Base-by-base conservation (phyloP, 495 filamentous ascomycete species). In the Lasiosphaeria ovina region DNA sequence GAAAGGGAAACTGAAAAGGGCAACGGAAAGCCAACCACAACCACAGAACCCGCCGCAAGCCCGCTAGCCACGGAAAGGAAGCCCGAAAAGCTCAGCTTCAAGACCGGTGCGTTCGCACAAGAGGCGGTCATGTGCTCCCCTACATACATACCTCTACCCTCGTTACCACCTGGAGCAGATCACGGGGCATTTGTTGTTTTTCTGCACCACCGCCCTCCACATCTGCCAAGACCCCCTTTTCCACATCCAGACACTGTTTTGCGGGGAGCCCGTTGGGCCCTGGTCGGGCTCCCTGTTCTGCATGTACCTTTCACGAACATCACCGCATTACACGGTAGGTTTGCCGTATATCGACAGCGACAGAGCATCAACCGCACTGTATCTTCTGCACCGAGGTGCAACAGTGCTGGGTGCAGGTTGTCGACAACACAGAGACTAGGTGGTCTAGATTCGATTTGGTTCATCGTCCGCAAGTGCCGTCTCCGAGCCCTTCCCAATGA, bases 31-130 rank as follows among this genome's bases (percentile, higher is more conserved):
- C 0, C 24, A 24, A 24, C 24, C 24, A 24, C 24, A 24, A 24
- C 24, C 24, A 24, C 24, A 24, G 36, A 31, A 33, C 17, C 44
- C 17, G 24, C 14, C 31, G 33, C 14, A 38, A 55, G 54, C 31
- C 36, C 24, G 31, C 54, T 33, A 45, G 38, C 45, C 54, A 40
- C 36, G 54, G 40, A 33, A 55, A n/a, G 49, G 42, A 47, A 38
- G 34, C 3, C 17, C 36, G 9, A 32, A 57, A 45, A 55, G 35
- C 24, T 24, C 24, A 24, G 24, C 24, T 24, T 24, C 24, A 24
- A 24, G 24, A 24, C 24, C 24, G 24, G 24, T 24, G 24, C 24
- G 2, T 24, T 50, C 17, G 24, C 17, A 33, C 17, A 40, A 17
- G 36, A 16, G 33, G 35, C 36, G 38, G 31, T 57, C 54, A 56